Evolutionary conservation across 2,329 filamentous ascomycete species (phyloP), one percentile per base, ranked within the genome.

Genomic region (Microdochium bolleyi): DNA sequence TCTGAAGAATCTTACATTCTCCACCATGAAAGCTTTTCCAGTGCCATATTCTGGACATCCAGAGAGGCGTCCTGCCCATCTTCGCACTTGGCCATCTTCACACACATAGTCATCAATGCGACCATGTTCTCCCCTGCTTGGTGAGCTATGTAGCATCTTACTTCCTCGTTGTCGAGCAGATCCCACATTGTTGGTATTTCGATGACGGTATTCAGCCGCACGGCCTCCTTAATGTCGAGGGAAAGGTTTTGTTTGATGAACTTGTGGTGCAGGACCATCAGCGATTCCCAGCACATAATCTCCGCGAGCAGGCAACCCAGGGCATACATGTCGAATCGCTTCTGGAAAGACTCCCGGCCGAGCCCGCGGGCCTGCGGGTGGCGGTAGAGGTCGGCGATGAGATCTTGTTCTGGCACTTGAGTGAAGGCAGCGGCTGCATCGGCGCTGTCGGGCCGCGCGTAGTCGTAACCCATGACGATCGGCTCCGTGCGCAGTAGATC

Each of bases 321-420:
- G 1, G 56, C 55, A 48, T 60, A 61, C 50, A 59, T 49, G 34
- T 61, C 57, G 27, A 61, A 61, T n/a, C 56, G 52, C 44, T 58
- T 60, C 49, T 58, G 58, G 37, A 51, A 58, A 11, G 56, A 56
- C 51, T 61, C 55, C n/a, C 58, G 52, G 2, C 49, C 38, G 1
- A 27, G 44, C 9, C 57, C 55, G 8, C 56, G 54, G 11, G 57
- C 58, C 22, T 55, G 49, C 2, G 59, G 56, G 44, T 61, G 58
- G 3, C 57, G 52, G 49, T 60, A 60, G 25, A 61, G 53, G n/a
- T 60, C 56, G 22, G 54, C 54, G 21, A 53, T 51, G 10, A 60
- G 51, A 9, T 57, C 55, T 1, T 53, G 54, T 19, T 57, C 58
- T 8, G 55, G 55, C 30, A 58, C 48, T 37, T 61, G 56, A 9